Conservation (phyloP, 2,329 filamentous ascomycete species). For the Phialemoniopsis sp. region DNA sequence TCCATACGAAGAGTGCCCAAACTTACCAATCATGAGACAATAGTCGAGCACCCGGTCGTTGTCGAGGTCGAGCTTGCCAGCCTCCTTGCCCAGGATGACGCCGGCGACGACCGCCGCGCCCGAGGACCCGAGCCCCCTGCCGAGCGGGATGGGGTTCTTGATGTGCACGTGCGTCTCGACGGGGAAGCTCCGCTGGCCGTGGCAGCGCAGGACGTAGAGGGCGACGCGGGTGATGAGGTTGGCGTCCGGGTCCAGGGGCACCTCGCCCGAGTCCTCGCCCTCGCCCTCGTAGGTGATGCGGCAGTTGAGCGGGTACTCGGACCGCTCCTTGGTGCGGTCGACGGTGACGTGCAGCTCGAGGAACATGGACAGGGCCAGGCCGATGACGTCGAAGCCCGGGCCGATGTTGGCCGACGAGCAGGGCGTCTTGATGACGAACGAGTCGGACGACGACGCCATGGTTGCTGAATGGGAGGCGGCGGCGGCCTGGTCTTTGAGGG, state of each 20-base stretch:
- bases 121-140: conserved; percentile 89
- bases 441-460: too few relatives aligned
- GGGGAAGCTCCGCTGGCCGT: conserved; percentile 82
- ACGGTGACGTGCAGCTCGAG: conserved; percentile 84
- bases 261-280: conserved; percentile 65
- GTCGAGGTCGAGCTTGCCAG: conserved; percentile 72
- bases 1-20: not conserved
- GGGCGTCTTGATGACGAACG: conserved; percentile 71
- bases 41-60: conserved; percentile 88
- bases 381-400: conserved; percentile 96
- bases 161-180: conserved; percentile 87
- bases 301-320: conserved; percentile 73
- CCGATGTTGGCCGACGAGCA: conserved; percentile 98
- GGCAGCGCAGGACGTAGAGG: conserved; percentile 90
- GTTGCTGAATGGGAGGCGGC: too few relatives aligned
- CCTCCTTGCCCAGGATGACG: conserved; percentile 87
- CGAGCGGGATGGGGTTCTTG: conserved; percentile 90
- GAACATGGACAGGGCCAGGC: conserved; percentile 89
- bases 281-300: conserved; percentile 85
- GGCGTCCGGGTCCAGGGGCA: conserved; percentile 76
- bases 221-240: conserved; percentile 95
- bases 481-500: too few relatives aligned
- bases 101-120: conserved; percentile 94
- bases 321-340: conserved; percentile 50
- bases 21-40: conserved; percentile 87